phyloP scores from a whole-genome alignment of 2,329 filamentous ascomycete genomes.

The Aspergillus clavatus region DNA sequence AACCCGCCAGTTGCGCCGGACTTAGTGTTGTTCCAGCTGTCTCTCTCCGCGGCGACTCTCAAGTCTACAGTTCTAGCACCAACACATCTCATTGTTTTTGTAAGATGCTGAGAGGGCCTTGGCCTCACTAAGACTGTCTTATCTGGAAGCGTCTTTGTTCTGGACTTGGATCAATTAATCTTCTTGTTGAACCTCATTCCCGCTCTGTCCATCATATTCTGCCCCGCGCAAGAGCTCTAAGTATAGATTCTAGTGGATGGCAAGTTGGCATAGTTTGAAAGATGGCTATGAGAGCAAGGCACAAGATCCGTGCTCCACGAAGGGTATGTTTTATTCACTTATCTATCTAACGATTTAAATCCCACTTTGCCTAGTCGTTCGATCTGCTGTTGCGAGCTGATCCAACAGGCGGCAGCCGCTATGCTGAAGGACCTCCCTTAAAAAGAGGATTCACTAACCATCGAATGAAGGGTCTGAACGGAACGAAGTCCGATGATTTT shows the following conservation, averaged over 20 bases:
- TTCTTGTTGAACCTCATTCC: not conserved
- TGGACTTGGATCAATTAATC: not conserved
- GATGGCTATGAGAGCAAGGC: constrained; percentile 53
- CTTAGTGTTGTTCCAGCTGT: constrained; percentile 22
- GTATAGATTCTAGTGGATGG: constrained; percentile 7
- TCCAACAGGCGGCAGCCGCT: not conserved
- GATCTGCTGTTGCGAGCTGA: constrained; percentile 2
- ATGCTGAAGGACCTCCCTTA: not conserved
- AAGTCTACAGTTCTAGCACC: not conserved
- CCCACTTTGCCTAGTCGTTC: constrained; percentile 6
- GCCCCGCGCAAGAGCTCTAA: constrained; percentile 10
- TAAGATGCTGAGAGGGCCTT: not conserved
- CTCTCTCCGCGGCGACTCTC: constrained; percentile 17
- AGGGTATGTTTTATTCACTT: constrained; percentile 49
- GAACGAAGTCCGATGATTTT: constrained; percentile 65
- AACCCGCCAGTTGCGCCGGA: constrained; percentile 18
- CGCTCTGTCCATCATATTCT: not conserved
- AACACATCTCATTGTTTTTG: not conserved
- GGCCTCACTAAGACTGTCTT: not conserved
- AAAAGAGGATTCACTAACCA: constrained; percentile 2
- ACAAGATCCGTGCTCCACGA: constrained; percentile 63
- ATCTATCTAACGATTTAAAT: no score
- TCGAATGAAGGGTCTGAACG: constrained; percentile 49
- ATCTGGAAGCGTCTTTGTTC: not conserved
- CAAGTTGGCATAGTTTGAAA: constrained; percentile 12